Base-by-base conservation (phyloP, 1,139 yeast species). In the Yamadazyma membranifaciens region DNA sequence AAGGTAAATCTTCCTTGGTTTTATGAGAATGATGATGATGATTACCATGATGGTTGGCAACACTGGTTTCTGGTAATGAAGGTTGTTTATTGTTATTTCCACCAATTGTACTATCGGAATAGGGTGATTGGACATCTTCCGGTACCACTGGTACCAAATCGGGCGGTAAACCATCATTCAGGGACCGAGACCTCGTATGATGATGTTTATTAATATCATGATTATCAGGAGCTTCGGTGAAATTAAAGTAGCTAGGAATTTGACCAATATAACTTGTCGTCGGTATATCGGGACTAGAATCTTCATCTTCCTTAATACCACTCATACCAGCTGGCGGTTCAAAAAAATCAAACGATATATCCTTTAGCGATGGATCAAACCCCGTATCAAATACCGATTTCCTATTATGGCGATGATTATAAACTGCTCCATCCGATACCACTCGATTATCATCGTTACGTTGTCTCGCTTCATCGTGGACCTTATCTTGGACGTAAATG, bases 301-400 rank as follows among this genome's bases (percentile, higher is more conserved):
- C 9, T n/a, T 17, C 7, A 16, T 33, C 34, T 14, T 37, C 39
- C 13, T 37, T 34, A 5, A 22, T 28, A 13, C 28, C 34, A 20
- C 24, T 7, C 24, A 20, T 20, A 4, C 31, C 28, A 37, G 32
- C 6, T 3, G 34, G 16, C 15, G 10, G 13, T n/a, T 34, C 36
- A 12, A 34, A 34, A 33, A 50, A 50, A 33, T 50, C 49, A 36
- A 50, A 50, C 2, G 43, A 38, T 9, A 41, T 46, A 16, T 50
- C 51, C 32, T 44, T 42, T 3, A 50, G 25, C 0, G 53, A 46
- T 2, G 54, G 54, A 35, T 50, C 54, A 37, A 50, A 50, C 12
- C 40, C 43, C 13, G 54, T 50, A 34, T 50, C 54, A 34, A 50
- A 50, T 7, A 49, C 53, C 1, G 53, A 49, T 7, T 31, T 38